Conservation (phyloP, 345 rosid species). For the Eucalyptus curtisii region DNA sequence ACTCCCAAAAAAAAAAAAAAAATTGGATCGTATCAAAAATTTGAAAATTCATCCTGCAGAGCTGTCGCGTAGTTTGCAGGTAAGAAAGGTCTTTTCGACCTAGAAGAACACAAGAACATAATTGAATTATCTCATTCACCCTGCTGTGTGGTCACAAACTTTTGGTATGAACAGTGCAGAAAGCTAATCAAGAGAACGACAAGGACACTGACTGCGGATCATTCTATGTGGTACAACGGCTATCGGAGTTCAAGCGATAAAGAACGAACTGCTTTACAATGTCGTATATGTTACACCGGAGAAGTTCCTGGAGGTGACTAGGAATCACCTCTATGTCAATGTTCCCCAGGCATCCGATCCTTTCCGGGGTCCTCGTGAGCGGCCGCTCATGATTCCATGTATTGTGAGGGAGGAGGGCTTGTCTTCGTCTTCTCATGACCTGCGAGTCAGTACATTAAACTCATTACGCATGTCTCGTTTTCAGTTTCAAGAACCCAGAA, state of each 20-base stretch:
- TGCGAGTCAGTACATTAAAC: slow-evolving; percentile 8
- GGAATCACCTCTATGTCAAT: neutral
- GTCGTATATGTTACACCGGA: neutral
- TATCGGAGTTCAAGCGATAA: neutral
- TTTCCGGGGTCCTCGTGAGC: neutral
- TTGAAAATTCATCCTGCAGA: too few species aligned
- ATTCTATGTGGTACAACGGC: neutral
- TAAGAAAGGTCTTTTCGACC: neutral
- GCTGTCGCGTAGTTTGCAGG: too few species aligned
- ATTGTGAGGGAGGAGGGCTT: slow-evolving; percentile 71
- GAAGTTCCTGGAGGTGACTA: neutral
- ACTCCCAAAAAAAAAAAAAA: too few species aligned
- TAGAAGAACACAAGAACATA: neutral
- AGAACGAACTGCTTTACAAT: neutral
- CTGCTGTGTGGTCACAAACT: neutral
- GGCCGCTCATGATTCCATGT: slow-evolving; percentile 57
- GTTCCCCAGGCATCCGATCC: neutral
- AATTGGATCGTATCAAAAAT: too few species aligned
- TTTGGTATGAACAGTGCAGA: neutral
- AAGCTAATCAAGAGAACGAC: neutral
- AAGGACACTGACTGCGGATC: neutral
- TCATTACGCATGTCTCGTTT: neutral
- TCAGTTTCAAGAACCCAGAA: neutral
- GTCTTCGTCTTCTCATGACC: slow-evolving; percentile 71
- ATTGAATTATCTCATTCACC: neutral